Evolutionary conservation across 176 grass and related monocot genomes (phyloP).

Genomic region (Sorghum bicolor): Sorghum_bicolor_NCBIv3 NC_012874.2:64413001-64413500

Average conservation of each 20-base stretch:
- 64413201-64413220: background rate
- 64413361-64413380: background rate
- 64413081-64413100: background rate
- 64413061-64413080: too few species aligned
- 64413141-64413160: background rate
- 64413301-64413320: too few species aligned
- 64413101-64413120: background rate
- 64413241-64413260: background rate
- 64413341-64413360: background rate
- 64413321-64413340: too few species aligned
- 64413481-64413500: background rate
- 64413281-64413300: too few species aligned
- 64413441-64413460: slow-evolving; percentile 42
- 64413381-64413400: background rate
- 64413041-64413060: too few species aligned
- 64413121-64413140: background rate
- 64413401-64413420: background rate
- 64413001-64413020: too few species aligned
- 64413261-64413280: too few species aligned
- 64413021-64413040: too few species aligned
- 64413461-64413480: slow-evolving; percentile 24
- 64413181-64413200: too few species aligned
- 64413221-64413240: background rate
- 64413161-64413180: too few species aligned
- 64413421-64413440: background rate